Evolutionary conservation across 768 basidiomycete species (phyloP), one percentile per base, ranked within the genome.

Genomic region (Mrakia gelida): DNA sequence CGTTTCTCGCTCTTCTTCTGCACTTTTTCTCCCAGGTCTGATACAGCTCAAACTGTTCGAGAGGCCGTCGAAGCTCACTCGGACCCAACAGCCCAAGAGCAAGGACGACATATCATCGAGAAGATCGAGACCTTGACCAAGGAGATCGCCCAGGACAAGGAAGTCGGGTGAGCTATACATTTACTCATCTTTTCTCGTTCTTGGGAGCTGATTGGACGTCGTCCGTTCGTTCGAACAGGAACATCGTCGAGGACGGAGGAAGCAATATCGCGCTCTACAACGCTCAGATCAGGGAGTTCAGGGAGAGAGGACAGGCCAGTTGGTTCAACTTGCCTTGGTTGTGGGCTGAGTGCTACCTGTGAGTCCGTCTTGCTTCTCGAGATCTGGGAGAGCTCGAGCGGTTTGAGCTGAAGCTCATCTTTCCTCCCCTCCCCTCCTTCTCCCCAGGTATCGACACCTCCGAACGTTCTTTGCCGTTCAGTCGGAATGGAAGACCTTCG

Each of bases 301-400:
- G 85, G 0, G 83, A 86, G 38, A 83, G 86, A 1, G 83, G 84
- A 4, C 86, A 87, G 81, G 87, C 90, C 79, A 92, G 91, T 0
- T 99, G 96, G 96, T 94, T 93, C 82, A 92, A 89, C 11, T 90
- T 92, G 8, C 93, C 95, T 1, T 99, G 96, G 96, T 87, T 99
- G n/a, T 98, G 88, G 83, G 94, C 94, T 76, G 96, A 98, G 91
- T 97, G 86, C 80, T 91, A 85, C 74, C 79, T 77, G 56, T 75
- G 72, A 79, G 32, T 43, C 67, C 21, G 7, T 52, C 7, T 16
- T 3, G 3, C 18, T 52, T 21, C 4, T 5, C n/a, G 18, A 21
- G 18, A 52, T 16, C 3, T 21, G 4, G 18, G 13, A 52, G 49
- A 21, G 18, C 49, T 18, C 49, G 45, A 11, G 16, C 49, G 49